Percentiles rank a stretch among this genome's conserved stretches.
These are phyloP conservation scores for Cucurbita pepo DNA, from an alignment of 306 rosid genomes.

Conservation along the genomic window DNA sequence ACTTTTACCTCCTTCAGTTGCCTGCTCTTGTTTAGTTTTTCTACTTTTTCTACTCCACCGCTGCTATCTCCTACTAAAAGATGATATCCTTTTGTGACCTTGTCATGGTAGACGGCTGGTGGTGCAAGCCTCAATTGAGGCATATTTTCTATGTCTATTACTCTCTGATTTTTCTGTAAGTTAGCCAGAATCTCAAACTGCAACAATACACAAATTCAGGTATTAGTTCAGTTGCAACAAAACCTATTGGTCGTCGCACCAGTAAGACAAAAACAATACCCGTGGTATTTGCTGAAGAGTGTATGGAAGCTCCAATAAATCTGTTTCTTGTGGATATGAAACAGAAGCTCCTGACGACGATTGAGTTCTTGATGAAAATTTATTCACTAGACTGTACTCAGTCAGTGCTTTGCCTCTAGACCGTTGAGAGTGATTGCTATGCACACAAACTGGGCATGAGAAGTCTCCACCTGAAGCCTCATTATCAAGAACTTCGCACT, in stretches of 20 bases:
- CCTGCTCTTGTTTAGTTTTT: slow-evolving; percentile 39
- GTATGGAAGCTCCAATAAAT: slow-evolving; percentile 35
- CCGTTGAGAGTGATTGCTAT: slow-evolving; percentile 45
- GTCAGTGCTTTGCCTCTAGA: slow-evolving; percentile 46
- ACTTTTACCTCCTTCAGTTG: slow-evolving; percentile 55
- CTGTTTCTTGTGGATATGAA: slow-evolving; percentile 41
- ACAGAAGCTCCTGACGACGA: slow-evolving; percentile 32
- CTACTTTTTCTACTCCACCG: slow-evolving; percentile 19
- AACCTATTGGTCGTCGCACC: slow-evolving; percentile 1
- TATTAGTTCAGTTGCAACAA: slow-evolving; percentile 8
- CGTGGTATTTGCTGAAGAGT: slow-evolving; percentile 65
- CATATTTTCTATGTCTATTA: slow-evolving; percentile 66
- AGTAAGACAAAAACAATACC: slow-evolving; percentile 24
- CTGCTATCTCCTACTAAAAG: slow-evolving; percentile 54
- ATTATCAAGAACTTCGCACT: slow-evolving; percentile 59
- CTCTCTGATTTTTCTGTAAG: slow-evolving; percentile 52
- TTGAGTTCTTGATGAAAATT: slow-evolving; percentile 31
- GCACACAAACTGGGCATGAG: slow-evolving; percentile 82
- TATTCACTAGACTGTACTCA: slow-evolving; percentile 47
- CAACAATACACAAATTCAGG: slow-evolving; percentile 17
- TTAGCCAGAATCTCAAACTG: slow-evolving; percentile 86
- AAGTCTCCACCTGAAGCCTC: slow-evolving; percentile 33
- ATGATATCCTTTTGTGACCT: slow-evolving; percentile 47
- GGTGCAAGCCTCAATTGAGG: slow-evolving; percentile 87
- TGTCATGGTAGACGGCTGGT: slow-evolving; percentile 85